A percentile compares a stretch with the other conserved stretches of the same genome.
Conservation (phyloP, 495 filamentous ascomycete species). For the Echria macrotheca region DNA sequence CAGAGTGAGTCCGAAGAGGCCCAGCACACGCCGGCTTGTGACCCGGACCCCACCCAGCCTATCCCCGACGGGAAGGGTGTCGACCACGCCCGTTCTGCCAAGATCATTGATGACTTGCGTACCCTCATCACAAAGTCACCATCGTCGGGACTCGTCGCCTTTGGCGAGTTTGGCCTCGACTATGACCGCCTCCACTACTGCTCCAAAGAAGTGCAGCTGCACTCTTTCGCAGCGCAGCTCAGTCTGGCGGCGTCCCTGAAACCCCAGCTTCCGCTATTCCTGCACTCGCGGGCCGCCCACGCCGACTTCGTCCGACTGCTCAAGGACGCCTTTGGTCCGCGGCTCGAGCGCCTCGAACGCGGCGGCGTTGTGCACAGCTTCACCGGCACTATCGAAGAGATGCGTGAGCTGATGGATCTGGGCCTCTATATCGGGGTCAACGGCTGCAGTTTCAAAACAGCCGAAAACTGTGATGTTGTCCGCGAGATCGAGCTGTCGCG, state of each 20-base stretch:
- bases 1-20: slow-evolving; percentile 24
- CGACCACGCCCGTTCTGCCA: slow-evolving; percentile 28
- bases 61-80: slow-evolving; percentile 36
- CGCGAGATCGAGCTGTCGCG: slow-evolving; percentile 64
- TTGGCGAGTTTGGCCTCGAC: slow-evolving; percentile 94
- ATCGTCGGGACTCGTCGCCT: slow-evolving; percentile 58
- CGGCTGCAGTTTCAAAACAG: slow-evolving; percentile 88
- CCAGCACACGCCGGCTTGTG: slow-evolving; percentile 41
- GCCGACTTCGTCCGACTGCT: slow-evolving; percentile 70
- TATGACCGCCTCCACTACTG: slow-evolving; percentile 85
- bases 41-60: slow-evolving; percentile 35
- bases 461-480: slow-evolving; percentile 79
- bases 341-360: slow-evolving; percentile 55
- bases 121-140: slow-evolving; percentile 40
- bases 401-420: slow-evolving; percentile 65
- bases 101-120: slow-evolving; percentile 55
- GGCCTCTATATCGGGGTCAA: slow-evolving; percentile 85
- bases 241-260: slow-evolving; percentile 60
- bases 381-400: slow-evolving; percentile 78
- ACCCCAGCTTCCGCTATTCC: slow-evolving; percentile 78
- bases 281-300: slow-evolving; percentile 81
- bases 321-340: slow-evolving; percentile 37
- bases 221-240: slow-evolving; percentile 76
- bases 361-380: slow-evolving; percentile 86
- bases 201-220: slow-evolving; percentile 68